Conservation (phyloP, 352 stramenopile species). For the Pythium dissotocum region DNA sequence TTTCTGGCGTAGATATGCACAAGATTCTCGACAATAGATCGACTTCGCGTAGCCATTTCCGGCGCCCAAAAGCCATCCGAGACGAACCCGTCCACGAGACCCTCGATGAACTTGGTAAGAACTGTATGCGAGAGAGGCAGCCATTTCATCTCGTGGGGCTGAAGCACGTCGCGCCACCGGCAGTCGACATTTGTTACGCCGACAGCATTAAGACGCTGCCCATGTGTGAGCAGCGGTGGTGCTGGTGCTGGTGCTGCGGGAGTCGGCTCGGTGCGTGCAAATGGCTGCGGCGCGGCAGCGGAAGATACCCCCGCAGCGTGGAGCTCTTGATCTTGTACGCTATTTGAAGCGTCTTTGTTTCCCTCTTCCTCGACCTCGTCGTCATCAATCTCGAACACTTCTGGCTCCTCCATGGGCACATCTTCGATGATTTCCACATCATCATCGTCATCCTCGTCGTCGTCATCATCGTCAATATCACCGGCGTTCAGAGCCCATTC, state of each 20-base stretch:
- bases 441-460: constrained; percentile 6
- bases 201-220: background rate
- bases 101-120: constrained; percentile 44
- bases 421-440: constrained; percentile 15
- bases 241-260: background rate
- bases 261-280: background rate
- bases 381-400: constrained; percentile 18
- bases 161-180: constrained; percentile 36
- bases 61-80: constrained; percentile 28
- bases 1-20: constrained; percentile 40
- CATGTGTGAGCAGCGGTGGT: background rate
- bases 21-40: constrained; percentile 34
- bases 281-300: too few relatives aligned
- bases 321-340: too few relatives aligned
- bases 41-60: constrained; percentile 26
- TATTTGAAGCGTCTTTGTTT: background rate
- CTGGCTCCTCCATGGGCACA: background rate
- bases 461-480: constrained; percentile 6
- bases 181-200: constrained; percentile 31
- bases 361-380: constrained; percentile 14
- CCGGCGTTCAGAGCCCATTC: background rate
- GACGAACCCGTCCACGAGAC: constrained; percentile 42
- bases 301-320: background rate
- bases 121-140: constrained; percentile 25
- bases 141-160: constrained; percentile 42